Percentiles rank a stretch among this genome's conserved stretches.
Conservation (phyloP, 2,329 filamentous ascomycete genomes). For the Bipolaris victoriae region DNA sequence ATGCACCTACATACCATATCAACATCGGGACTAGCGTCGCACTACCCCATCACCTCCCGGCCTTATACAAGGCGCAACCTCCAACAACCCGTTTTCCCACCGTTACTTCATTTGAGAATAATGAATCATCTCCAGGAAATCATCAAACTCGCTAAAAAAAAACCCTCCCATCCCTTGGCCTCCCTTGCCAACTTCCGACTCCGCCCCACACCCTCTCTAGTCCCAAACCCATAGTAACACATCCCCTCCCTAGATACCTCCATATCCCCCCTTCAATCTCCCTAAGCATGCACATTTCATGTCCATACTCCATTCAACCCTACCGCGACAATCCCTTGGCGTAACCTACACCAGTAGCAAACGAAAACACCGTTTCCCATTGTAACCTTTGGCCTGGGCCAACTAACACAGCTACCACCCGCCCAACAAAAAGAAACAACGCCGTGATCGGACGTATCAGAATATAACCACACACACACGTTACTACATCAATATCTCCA, state of each 20-base stretch:
- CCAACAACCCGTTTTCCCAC: background rate
- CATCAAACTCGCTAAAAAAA: background rate
- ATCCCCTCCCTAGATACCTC: conserved; percentile 18
- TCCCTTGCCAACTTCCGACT: conserved; percentile 9
- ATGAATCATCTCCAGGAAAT: background rate
- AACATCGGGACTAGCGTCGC: background rate
- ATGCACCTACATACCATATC: background rate
- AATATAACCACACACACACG: too few species aligned
- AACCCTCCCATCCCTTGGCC: background rate
- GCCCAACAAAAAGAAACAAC: too few species aligned
- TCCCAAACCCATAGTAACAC: conserved; percentile 19
- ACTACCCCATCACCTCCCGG: background rate
- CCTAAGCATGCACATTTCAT: conserved; percentile 7
- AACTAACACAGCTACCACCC: too few species aligned
- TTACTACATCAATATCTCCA: too few species aligned
- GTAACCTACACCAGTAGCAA: too few species aligned
- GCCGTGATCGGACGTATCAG: too few species aligned
- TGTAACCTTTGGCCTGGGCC: too few species aligned
- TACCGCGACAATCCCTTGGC: too few species aligned
- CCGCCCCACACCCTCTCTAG: conserved; percentile 15
- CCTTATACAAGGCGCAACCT: background rate
- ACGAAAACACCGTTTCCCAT: too few species aligned
- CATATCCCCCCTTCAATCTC: conserved; percentile 1
- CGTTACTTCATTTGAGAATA: background rate
- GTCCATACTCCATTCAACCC: background rate